Base-by-base conservation (phyloP, 2,329 filamentous ascomycete genomes). In the Fusarium oligoseptatum region DNA sequence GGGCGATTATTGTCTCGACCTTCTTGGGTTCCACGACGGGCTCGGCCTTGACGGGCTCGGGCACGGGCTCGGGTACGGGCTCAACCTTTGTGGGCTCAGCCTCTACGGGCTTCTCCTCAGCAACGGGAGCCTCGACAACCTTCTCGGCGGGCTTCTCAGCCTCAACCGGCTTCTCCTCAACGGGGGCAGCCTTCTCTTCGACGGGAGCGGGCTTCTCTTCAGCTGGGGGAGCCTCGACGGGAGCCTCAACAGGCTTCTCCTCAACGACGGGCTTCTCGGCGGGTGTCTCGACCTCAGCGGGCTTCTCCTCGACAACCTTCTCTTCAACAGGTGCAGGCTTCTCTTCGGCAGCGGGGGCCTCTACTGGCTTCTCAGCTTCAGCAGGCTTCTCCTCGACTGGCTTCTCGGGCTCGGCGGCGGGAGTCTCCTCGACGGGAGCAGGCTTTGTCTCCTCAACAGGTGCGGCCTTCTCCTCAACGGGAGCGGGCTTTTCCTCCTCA, bases 1-100 rank as follows among this genome's bases (percentile, higher is more conserved):
- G 48, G 48, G 52, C 52, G 52, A 56, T 20, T 36, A 34, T 60
- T 29, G 41, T 27, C 32, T 67, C 56, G n/a, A 36, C 52, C 43
- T 52, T 58, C 43, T 52, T 36, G 22, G 56, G 34, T 15, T 60
- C 32, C 4, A n/a, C 41, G 14, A 63, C 66, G 17, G n/a, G 6
- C 32, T 66, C 63, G 5, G 27, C 67, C 24, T 58, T 37, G n/a
- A 34, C 52, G 7, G 52, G 52, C 24, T 55, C 27, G 15, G 24
- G 24, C 9, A 24, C 48, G 6, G 48, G 29, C 36, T 64, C 68
- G 14, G 22, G 24, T 10, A 22, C 52, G 4, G 52, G 52, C 29
- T 56, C 52, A 3, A 15, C 52, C 29, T 56, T 36, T 15, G 52
- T 29, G 32, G 52, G 24, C 45, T 24, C 24, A 24, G 20, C 20